These are phyloP conservation scores for Decorospora gaudefroyi DNA, from an alignment of 2,329 filamentous ascomycete genomes.

Conservation along the genomic window DNA sequence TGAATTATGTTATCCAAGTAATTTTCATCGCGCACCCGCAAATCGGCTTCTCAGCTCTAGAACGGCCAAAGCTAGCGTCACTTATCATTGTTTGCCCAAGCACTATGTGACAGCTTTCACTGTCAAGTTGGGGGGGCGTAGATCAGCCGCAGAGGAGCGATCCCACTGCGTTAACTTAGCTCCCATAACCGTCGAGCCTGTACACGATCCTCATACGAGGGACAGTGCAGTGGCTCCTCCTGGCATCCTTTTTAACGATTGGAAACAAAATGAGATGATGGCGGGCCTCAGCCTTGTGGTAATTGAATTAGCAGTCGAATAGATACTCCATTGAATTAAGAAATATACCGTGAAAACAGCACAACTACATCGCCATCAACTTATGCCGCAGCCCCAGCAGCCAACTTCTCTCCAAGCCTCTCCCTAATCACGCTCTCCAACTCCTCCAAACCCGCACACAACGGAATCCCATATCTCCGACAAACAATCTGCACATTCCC, in stretches of 20 bases:
- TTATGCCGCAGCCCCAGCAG: too few species aligned
- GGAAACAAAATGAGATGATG: neutral
- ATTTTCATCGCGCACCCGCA: neutral
- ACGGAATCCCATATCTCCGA: conserved; percentile 50
- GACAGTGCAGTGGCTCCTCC: conserved; percentile 8
- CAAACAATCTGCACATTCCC: conserved; percentile 66
- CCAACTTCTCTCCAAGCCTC: conserved; percentile 27
- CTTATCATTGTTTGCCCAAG: too few species aligned
- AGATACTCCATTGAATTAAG: too few species aligned
- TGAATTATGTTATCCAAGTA: too few species aligned
- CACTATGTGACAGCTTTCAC: neutral
- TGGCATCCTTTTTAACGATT: conserved; percentile 11
- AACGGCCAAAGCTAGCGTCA: too few species aligned
- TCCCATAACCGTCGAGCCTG: too few species aligned
- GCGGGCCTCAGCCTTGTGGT: neutral
- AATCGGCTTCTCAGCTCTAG: neutral
- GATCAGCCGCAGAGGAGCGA: too few species aligned
- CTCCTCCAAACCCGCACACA: conserved; percentile 52
- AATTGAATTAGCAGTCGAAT: too few species aligned
- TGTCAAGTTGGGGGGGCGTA: neutral
- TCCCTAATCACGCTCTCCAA: conserved; percentile 44
- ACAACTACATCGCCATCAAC: too few species aligned
- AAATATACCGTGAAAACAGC: too few species aligned
- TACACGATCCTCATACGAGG: neutral
- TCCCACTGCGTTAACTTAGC: too few species aligned